Evolutionary conservation across 495 filamentous ascomycete genomes (phyloP).

Genomic region (Lentithecium fluviatile): DNA sequence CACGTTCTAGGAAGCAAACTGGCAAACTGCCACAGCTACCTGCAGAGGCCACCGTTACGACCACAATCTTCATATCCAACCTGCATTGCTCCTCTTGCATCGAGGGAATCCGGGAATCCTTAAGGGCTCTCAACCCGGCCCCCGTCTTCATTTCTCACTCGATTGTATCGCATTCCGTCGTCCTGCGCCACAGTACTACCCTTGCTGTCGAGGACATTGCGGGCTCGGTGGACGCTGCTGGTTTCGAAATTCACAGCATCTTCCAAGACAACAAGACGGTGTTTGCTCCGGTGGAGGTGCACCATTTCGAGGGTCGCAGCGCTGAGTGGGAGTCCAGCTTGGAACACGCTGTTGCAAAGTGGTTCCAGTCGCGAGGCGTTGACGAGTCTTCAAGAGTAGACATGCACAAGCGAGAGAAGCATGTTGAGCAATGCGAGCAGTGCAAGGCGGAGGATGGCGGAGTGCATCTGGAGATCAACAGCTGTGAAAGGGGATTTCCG

Average conservation of each 20-base stretch:
- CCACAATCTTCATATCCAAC: conserved; percentile 48
- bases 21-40: conserved; percentile 1
- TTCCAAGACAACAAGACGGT: conserved; percentile 19
- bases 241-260: conserved; percentile 40
- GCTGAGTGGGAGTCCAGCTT: conserved; percentile 35
- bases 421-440: conserved; percentile 34
- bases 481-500: not conserved
- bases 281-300: conserved; percentile 18
- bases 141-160: conserved; percentile 56
- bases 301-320: not conserved
- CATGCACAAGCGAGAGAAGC: conserved; percentile 30
- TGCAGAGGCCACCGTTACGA: conserved; percentile 21
- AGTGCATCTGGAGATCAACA: not conserved
- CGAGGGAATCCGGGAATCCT: conserved; percentile 52
- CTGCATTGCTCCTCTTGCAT: conserved; percentile 64
- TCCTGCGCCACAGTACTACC: conserved; percentile 35
- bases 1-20: not conserved
- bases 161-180: conserved; percentile 57
- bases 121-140: conserved; percentile 44
- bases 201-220: conserved; percentile 30
- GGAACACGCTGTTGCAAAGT: conserved; percentile 29
- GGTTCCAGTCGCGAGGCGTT: conserved; percentile 11
- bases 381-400: not conserved
- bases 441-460: conserved; percentile 29
- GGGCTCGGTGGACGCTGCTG: conserved; percentile 32